Percentiles rank a stretch among this genome's conserved stretches.
Conservation (phyloP, 441 rosid species). For the Jatropha multifida region DNA sequence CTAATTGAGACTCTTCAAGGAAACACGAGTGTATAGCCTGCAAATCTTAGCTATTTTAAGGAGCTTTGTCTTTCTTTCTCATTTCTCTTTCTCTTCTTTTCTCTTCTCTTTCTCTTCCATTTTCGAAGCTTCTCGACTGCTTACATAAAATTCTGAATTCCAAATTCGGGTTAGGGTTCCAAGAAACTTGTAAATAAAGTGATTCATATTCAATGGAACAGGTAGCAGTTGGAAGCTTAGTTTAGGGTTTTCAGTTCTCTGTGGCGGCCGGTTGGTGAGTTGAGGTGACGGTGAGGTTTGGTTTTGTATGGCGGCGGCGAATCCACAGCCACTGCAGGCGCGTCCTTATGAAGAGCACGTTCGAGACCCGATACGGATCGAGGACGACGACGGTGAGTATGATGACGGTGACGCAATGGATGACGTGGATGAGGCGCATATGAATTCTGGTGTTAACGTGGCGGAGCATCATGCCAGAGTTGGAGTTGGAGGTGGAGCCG, state of each 20-base stretch:
- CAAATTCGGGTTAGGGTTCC: neutral
- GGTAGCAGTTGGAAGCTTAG: slow-evolving; percentile 15
- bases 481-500: slow-evolving; percentile 27
- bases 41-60: slow-evolving; percentile 38
- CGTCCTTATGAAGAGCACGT: slow-evolving; percentile 42
- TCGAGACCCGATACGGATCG: slow-evolving; percentile 37
- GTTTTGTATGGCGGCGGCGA: slow-evolving; percentile 48
- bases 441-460: slow-evolving; percentile 37
- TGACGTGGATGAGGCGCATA: slow-evolving; percentile 27
- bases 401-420: slow-evolving; percentile 37
- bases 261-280: slow-evolving; percentile 1
- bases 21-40: slow-evolving; percentile 33
- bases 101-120: slow-evolving; percentile 18
- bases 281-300: slow-evolving; percentile 11
- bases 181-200: neutral
- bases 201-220: slow-evolving; percentile 29
- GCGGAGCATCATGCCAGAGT: slow-evolving; percentile 34
- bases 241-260: slow-evolving; percentile 14
- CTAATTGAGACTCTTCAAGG: slow-evolving; percentile 35
- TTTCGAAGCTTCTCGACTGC: slow-evolving; percentile 23
- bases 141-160: neutral
- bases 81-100: neutral
- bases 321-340: slow-evolving; percentile 56
- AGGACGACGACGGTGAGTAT: slow-evolving; percentile 45
- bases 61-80: neutral